Evolutionary conservation across 116 monocot species (phyloP), one percentile per base, ranked within the genome.

Genomic region (Trichopus zeylanicus): DNA sequence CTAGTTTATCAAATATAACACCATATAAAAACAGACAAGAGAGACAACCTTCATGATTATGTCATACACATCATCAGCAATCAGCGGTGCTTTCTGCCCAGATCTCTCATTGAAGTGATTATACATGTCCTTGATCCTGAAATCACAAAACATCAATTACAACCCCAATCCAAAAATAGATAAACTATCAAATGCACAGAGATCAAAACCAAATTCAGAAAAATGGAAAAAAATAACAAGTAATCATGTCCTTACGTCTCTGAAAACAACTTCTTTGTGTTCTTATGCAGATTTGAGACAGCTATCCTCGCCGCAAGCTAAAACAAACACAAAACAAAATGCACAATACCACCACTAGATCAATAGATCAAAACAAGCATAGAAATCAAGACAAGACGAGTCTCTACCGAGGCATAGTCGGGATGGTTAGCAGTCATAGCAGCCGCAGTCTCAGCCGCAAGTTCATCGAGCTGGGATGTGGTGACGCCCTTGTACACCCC

Each of bases 401-500:
- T 42, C 42, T n/a, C 42, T n/a, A 79, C 95, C 67, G 65, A 72
- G 15, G 97, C 97, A 29, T 97, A 97, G 31, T 97, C 97, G 9
- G 84, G 91, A 66, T 91, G 97, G 62, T 72, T 91, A 8, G 91
- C 75, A 32, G 97, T 97, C 97, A 97, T 78, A 56, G 97, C 91
- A 6, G 97, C 97, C 27, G 97, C 82, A 3, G 97, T 97, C 77
- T 97, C 91, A 1, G 97, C 97, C 9, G 97, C 97, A 16, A 97
- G 87, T 55, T 97, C 97, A 20, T 91, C 97, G n/a, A 97, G 87
- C 79, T 87, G 97, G 55, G 79, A 79, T 26, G 97, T 97, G 26
- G 91, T 97, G 22, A 91, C 91, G 24, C 97, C 97, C 68, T 91
- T 91, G 77, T 97, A 97, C 15, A 97, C 87, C 0, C 97, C 97